Evolutionary conservation across 805 yeast genomes (phyloP).

Genomic region (Diddensiella transvaalensis): DNA sequence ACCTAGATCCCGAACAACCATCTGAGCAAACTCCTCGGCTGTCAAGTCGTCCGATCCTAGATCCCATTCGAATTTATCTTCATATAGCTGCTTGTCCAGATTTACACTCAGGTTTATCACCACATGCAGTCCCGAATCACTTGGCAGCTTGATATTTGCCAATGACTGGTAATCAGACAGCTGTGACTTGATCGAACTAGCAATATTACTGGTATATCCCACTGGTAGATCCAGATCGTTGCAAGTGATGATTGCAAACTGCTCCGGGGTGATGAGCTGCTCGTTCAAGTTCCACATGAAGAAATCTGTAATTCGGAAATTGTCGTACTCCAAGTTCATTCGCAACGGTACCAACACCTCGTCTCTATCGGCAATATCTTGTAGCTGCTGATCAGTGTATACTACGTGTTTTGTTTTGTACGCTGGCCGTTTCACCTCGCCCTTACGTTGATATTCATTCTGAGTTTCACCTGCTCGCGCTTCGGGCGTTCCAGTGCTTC

Average conservation of each 20-base stretch:
- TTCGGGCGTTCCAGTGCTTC: conserved; percentile 11
- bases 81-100: conserved; percentile 76
- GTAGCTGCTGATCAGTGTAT: conserved; percentile 36
- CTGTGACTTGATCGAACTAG: conserved; percentile 72
- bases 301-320: conserved; percentile 53
- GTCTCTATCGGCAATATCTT: conserved; percentile 40
- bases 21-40: conserved; percentile 81
- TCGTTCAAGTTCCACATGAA: conserved; percentile 75
- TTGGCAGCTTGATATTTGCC: conserved; percentile 63
- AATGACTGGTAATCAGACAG: conserved; percentile 68
- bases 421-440: conserved; percentile 38
- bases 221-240: conserved; percentile 79
- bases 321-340: conserved; percentile 56
- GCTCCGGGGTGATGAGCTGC: conserved; percentile 63
- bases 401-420: conserved; percentile 38
- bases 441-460: conserved; percentile 13
- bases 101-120: conserved; percentile 78
- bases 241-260: conserved; percentile 70
- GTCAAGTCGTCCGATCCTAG: conserved; percentile 48
- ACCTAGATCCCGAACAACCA: conserved; percentile 82
- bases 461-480: background rate
- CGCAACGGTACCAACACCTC: conserved; percentile 62
- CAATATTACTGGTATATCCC: conserved; percentile 56
- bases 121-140: conserved; percentile 64
- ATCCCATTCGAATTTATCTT: conserved; percentile 96